Evolutionary conservation across 2,329 filamentous ascomycete genomes (phyloP).

Genomic region (Plenodomus biglobosus): DNA sequence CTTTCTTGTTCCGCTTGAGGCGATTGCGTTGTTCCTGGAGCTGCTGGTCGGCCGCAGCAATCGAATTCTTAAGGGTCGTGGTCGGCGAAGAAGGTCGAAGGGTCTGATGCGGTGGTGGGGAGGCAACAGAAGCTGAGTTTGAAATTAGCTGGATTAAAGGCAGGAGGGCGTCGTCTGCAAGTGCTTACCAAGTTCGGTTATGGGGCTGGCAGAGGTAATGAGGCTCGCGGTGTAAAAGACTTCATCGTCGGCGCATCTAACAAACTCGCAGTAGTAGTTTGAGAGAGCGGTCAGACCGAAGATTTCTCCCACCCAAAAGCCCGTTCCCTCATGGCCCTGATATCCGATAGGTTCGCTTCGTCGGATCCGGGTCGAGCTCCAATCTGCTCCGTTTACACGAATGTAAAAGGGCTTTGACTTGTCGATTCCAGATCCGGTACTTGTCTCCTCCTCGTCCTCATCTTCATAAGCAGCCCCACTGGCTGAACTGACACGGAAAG

Average conservation of each 20-base stretch:
- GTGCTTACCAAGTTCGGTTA: conserved; percentile 60
- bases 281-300: conserved; percentile 69
- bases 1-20: conserved; percentile 71
- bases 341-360: conserved; percentile 52
- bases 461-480: conserved; percentile 46
- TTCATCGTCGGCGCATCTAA: conserved; percentile 65
- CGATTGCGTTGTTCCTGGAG: conserved; percentile 68
- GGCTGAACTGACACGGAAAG: conserved; percentile 72
- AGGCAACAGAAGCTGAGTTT: conserved; percentile 33
- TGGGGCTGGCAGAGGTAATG: conserved; percentile 63
- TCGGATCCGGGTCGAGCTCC: conserved; percentile 74
- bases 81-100: conserved; percentile 74
- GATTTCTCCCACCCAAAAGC: conserved; percentile 69
- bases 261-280: conserved; percentile 77
- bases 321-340: conserved; percentile 49
- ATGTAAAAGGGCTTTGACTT: conserved; percentile 76
- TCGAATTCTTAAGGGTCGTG: conserved; percentile 75
- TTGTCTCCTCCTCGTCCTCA: conserved; percentile 43
- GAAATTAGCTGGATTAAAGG: conserved; percentile 10
- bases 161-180: too few relatives aligned
- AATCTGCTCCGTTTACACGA: conserved; percentile 74
- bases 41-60: conserved; percentile 70
- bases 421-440: conserved; percentile 58
- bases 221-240: conserved; percentile 73
- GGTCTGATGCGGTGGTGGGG: conserved; percentile 60